Evolutionary conservation across 768 basidiomycete genomes (phyloP), one percentile per base, ranked within the genome.

Genomic region (Erythrobasidium yunnanense): DNA sequence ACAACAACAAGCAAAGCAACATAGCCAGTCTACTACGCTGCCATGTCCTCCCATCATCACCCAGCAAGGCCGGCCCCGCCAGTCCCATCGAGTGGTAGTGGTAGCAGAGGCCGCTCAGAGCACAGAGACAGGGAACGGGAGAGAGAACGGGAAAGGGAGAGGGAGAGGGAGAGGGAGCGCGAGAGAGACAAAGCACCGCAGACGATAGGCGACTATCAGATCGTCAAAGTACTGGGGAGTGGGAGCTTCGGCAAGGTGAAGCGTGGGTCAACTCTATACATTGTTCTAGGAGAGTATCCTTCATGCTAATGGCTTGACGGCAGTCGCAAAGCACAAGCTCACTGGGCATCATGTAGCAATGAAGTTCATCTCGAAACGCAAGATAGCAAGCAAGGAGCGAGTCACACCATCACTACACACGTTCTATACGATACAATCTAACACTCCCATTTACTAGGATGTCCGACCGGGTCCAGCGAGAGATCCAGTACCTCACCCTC

Each of bases 241-340:
- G 95, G 95, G 2, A 93, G 90, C 11, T 99, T 97, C 79, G 95
- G 93, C 62, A 96, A 95, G 78, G 95, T 99, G 75, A 97, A 96
- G 81, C 88, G 93, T 95, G 77, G 76, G 90, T 83, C n/a, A 18
- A 7, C 33, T 25, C 5, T 27, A 52, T 27, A 15, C 18, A 56
- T 34, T 17, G 17, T 23, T 33, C 33, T 33, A 18, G 30, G 38
- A 56, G 23, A 22, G 18, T 23, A 3, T 30, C 33, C 30, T 29
- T 34, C 32, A 15, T 18, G 13, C 53, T 18, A 50, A 18, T 47
- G 35, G n/a, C 56, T 22, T 32, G 27, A 47, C 6, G 29, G 20
- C 69, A 97, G 92, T 92, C 83, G 93, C 91, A 45, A 84, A 83
- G 11, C 93, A 99, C 77, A 87, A 87, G 62, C 83, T 96, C 72